Evolutionary conservation across 2,329 filamentous ascomycete genomes (phyloP).

Genomic region (Neofusicoccum sp.): DNA sequence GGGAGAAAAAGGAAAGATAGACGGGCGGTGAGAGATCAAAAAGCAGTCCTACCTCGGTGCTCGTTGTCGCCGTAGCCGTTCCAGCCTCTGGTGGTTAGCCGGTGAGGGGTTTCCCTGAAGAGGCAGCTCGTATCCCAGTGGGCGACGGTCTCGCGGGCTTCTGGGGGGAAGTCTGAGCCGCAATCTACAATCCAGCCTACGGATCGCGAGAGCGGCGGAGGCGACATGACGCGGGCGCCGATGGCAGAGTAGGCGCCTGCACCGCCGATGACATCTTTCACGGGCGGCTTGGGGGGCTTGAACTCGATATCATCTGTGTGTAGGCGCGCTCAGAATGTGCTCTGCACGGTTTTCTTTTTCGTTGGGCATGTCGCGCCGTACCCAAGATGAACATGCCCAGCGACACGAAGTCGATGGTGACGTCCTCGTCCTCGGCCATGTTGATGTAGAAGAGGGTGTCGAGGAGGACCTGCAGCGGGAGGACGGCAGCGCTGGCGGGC

Average conservation of each 20-base stretch:
- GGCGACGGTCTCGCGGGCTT: constrained; percentile 65
- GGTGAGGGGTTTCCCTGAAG: constrained; percentile 65
- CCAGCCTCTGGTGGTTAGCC: constrained; percentile 87
- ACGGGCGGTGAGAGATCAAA: constrained; percentile 6
- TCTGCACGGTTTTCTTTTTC: constrained; percentile 2
- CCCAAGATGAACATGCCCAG: constrained; percentile 67
- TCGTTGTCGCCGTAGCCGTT: constrained; percentile 80
- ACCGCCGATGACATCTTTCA: constrained; percentile 80
- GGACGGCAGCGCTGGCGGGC: neutral
- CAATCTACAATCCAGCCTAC: constrained; percentile 92
- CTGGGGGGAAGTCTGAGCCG: constrained; percentile 80
- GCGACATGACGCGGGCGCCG: constrained; percentile 86
- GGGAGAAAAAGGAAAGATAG: neutral
- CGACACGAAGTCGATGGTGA: constrained; percentile 58
- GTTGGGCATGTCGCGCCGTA: constrained; percentile 34
- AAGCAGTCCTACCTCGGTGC: constrained; percentile 54
- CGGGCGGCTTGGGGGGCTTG: constrained; percentile 66
- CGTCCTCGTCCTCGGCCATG: constrained; percentile 22
- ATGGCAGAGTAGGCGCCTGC: constrained; percentile 85
- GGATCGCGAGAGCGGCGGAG: constrained; percentile 61
- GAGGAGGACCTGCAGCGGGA: constrained; percentile 16
- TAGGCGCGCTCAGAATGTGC: constrained; percentile 13
- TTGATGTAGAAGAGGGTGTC: constrained; percentile 20
- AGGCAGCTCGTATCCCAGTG: constrained; percentile 77
- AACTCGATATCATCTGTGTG: constrained; percentile 87